phyloP scores from a whole-genome alignment of 1,284 basidiomycete species.

The Moniliophthora roreri region DNA sequence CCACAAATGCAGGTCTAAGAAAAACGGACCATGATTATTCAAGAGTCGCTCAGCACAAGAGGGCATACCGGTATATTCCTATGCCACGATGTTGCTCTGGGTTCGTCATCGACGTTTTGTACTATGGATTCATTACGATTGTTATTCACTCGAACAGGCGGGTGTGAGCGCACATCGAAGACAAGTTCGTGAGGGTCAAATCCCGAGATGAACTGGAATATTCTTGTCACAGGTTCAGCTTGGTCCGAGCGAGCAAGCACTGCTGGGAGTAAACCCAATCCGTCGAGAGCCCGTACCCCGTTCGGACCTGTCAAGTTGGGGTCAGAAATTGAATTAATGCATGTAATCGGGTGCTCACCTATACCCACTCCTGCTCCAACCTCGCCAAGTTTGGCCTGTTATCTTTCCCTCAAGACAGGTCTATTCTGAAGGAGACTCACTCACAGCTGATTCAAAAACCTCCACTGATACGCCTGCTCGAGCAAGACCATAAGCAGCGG shows the following conservation, averaged over 20 bases:
- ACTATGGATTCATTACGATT: conserved; percentile 27
- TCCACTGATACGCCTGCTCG: conserved; percentile 43
- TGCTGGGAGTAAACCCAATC: conserved; percentile 42
- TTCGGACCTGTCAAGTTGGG: conserved; percentile 42
- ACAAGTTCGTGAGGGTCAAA: conserved; percentile 40
- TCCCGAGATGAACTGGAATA: conserved; percentile 44
- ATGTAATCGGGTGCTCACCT: conserved; percentile 30
- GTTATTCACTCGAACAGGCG: not conserved
- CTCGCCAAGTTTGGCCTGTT: conserved; percentile 14
- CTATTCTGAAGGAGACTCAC: not conserved
- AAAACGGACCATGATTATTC: not conserved
- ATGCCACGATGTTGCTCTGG: conserved; percentile 24
- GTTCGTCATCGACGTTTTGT: conserved; percentile 32
- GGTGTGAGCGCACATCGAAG: conserved; percentile 40
- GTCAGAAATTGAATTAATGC: conserved; percentile 1
- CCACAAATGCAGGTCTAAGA: conserved; percentile 45
- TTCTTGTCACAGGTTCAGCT: conserved; percentile 26
- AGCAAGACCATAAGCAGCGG: conserved; percentile 44
- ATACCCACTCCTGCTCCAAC: conserved; percentile 55
- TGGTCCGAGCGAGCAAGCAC: conserved; percentile 37
- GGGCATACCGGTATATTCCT: conserved; percentile 40
- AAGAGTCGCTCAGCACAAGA: not conserved
- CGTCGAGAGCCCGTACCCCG: conserved; percentile 43
- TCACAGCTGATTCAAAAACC: conserved; percentile 51
- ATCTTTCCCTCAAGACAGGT: not conserved